Base-by-base conservation (phyloP, 768 basidiomycete species). In the Pisolithus microcarpus region DNA sequence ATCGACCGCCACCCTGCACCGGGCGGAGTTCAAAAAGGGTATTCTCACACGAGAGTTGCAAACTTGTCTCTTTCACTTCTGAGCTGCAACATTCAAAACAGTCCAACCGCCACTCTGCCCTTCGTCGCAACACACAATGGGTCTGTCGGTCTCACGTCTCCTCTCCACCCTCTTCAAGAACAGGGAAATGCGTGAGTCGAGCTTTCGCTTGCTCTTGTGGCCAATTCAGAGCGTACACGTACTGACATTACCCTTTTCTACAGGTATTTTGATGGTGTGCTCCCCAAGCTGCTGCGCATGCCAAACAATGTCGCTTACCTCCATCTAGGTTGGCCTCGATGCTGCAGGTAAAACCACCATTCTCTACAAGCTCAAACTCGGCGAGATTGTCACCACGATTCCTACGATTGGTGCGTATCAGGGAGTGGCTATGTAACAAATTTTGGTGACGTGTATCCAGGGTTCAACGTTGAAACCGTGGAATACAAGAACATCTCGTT, bases 401-500 rank as follows among this genome's bases (percentile, higher is more conserved):
- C 96, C 96, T 55, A 98, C 96, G 67, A 98, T 99, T 74, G 95
- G 95, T 94, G 63, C 66, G 86, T 76, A 54, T 55, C 54, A 50
- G 53, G 53, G 51, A 43, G 38, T 38, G 38, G 42, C 43, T 23
- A 39, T 36, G 10, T 36, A 16, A 28, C 18, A 23, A 7, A 28
- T 43, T 34, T 34, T 53, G 53, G 49, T 57, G 46, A 61, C 64
- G 52, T 61, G 26, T 50, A 54, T 38, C 21, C 58, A 97, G 96
- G 96, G 53, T 99, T 99, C 80, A 99, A 99, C 69, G 96, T 99
- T 61, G 96, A 99, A 80, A 98, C 96, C 55, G 96, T 99, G 60
- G 95, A 98, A 72, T 98, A 99, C 77, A 98, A 97, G 82, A 99
- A 98, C 80, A 97, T 98, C 59, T 96, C 93, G 23, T 99, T 99